These are phyloP conservation scores for Nannochloropsis granulata DNA, from an alignment of 108 stramenopile species.

Conservation along the genomic window DNA sequence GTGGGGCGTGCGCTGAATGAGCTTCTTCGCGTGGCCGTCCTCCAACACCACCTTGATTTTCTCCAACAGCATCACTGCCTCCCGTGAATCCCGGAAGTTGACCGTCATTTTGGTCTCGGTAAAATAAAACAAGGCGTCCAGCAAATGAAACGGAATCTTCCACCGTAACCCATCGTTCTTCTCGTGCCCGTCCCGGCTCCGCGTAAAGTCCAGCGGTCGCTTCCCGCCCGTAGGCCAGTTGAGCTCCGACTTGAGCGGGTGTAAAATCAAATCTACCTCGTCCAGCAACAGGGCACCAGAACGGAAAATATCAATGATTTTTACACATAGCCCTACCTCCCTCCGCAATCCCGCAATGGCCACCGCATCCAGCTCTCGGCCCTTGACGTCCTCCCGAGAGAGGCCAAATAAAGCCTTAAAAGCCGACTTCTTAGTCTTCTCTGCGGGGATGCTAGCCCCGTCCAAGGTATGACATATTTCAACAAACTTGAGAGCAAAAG, in stretches of 20 bases:
- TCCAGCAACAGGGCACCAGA: slow-evolving; percentile 76
- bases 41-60: slow-evolving; percentile 65
- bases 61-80: slow-evolving; percentile 34
- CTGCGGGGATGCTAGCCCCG: background rate
- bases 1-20: slow-evolving; percentile 52
- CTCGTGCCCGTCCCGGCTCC: slow-evolving; percentile 20
- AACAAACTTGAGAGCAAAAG: slow-evolving; percentile 88
- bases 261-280: slow-evolving; percentile 87
- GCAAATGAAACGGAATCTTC: slow-evolving; percentile 84
- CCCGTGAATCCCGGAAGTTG: slow-evolving; percentile 58
- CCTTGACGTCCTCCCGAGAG: slow-evolving; percentile 5
- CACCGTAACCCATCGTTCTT: slow-evolving; percentile 56
- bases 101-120: slow-evolving; percentile 61
- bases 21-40: slow-evolving; percentile 91
- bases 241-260: slow-evolving; percentile 94
- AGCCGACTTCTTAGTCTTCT: slow-evolving; percentile 4
- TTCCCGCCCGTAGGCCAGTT: slow-evolving; percentile 97
- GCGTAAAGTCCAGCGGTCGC: slow-evolving; percentile 87
- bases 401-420: slow-evolving; percentile 7
- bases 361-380: background rate
- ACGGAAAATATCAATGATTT: slow-evolving; percentile 76
- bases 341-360: slow-evolving; percentile 8
- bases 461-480: slow-evolving; percentile 93
- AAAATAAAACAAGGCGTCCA: slow-evolving; percentile 57
- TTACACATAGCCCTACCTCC: slow-evolving; percentile 29